Conservation (phyloP, 1,284 basidiomycete genomes). For the Tetrapyrgos nigripes region DNA sequence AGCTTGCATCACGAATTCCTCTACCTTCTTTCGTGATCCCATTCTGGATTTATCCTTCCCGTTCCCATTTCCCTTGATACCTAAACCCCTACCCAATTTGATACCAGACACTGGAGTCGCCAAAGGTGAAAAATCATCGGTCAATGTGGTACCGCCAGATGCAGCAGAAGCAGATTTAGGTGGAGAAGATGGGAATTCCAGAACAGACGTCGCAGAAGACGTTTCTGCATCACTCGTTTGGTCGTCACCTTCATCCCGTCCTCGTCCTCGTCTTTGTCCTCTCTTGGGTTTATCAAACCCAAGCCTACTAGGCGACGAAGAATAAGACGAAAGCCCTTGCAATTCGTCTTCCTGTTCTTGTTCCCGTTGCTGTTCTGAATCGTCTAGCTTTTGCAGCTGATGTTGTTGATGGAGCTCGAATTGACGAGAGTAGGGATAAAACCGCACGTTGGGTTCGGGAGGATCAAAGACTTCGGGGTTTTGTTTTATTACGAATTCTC, state of each 20-base stretch:
- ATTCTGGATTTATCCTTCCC: neutral
- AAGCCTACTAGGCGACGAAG: constrained; percentile 14
- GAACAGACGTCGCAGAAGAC: constrained; percentile 42
- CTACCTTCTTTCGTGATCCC: constrained; percentile 7
- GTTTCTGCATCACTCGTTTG: constrained; percentile 23
- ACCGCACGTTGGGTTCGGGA: constrained; percentile 54
- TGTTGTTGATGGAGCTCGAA: constrained; percentile 12
- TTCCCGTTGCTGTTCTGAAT: neutral
- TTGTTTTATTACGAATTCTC: constrained; percentile 74
- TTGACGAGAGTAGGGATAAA: constrained; percentile 55
- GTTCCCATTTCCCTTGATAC: neutral
- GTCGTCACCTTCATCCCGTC: neutral
- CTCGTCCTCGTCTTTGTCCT: neutral
- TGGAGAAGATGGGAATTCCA: constrained; percentile 17
- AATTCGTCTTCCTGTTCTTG: neutral
- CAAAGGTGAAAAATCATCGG: constrained; percentile 6
- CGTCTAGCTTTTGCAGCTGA: constrained; percentile 6
- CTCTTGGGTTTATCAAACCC: neutral
- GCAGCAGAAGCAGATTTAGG: constrained; percentile 8
- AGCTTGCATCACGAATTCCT: constrained; percentile 36
- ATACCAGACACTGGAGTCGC: constrained; percentile 20
- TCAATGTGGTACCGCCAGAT: neutral
- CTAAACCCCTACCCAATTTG: neutral
- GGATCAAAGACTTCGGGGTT: constrained; percentile 78
- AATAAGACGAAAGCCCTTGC: neutral